Evolutionary conservation across 352 stramenopile species (phyloP), one percentile per base, ranked within the genome.

Genomic region (Phytophthora foliorum): DNA sequence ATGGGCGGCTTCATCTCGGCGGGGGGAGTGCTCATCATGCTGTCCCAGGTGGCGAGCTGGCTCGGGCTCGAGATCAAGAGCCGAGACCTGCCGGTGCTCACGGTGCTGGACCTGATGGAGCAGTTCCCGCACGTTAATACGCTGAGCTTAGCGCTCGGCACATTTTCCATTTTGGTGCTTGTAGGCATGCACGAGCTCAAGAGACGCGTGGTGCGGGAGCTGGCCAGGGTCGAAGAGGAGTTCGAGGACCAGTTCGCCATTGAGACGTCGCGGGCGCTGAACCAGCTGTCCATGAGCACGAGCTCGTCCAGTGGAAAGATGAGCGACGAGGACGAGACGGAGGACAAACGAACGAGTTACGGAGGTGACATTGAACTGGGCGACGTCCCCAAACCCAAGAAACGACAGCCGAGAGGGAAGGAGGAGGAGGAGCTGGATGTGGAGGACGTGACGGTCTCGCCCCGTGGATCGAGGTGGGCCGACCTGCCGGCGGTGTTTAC

Each of bases 1-100:
- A 93, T 93, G 86, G 77, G 88, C 38, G 86, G 78, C 3, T 93
- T 90, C 63, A 75, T 93, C 56, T 90, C 83, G 4, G 83, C 78
- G 36, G 86, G 78, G 10, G 80, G 77, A 11, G 79, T 90, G n/a
- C 63, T 93, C 27, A 91, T 91, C 55, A 79, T 93, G 63, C 61
- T 82, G 2, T 91, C 86, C 7, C 86, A 93, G 61, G 63, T 91
- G 22, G 72, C 82, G 0, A 65, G 74, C 6, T 93, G 81, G 84
- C 61, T 91, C 25, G 81, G 80, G 0, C 67, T 93, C 11, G 64
- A 77, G 19, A 68, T 91, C 22, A 79, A 79, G 36, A 82, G 70
- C 29, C 31, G 70, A 24, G 69, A 87, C 51, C 62, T 91, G 8
- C 82, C 84, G 2, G 69, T 92, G 1, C 73, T 91, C 16, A 91